phyloP scores from a whole-genome alignment of 1,284 basidiomycete species.

The Austroboletus niveus region DNA sequence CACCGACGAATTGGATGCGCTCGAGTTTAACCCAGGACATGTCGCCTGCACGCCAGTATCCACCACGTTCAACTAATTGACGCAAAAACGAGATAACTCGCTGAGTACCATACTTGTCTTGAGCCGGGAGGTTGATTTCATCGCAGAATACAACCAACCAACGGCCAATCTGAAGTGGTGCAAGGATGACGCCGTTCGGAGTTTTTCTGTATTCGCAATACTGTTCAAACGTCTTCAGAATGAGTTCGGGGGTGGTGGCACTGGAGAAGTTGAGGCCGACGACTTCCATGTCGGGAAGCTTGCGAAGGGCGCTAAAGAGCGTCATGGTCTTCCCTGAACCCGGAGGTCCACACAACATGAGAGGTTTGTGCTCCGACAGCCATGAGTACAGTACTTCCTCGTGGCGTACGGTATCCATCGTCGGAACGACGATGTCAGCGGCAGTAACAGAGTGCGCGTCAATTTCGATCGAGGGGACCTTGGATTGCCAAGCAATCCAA shows the following conservation, averaged over 20 bases:
- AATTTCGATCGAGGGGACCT: constrained; percentile 94
- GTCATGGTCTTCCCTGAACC: constrained; percentile 99
- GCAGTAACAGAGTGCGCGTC: constrained; percentile 95
- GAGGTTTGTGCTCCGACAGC: constrained; percentile 97
- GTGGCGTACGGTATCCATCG: constrained; percentile 97
- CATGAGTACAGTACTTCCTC: constrained; percentile 99
- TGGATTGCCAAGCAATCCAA: constrained; percentile 90
- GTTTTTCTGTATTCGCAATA: constrained; percentile 99
- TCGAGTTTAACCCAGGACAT: constrained; percentile 98
- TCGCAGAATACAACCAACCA: constrained; percentile 99
- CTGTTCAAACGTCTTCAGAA: constrained; percentile 99
- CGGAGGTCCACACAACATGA: constrained; percentile 98
- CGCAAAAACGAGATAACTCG: constrained; percentile 98
- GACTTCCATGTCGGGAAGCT: constrained; percentile 98
- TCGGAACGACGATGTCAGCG: constrained; percentile 96
- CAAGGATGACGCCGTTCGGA: constrained; percentile 92
- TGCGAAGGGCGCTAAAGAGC: constrained; percentile 96
- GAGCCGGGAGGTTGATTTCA: constrained; percentile 97
- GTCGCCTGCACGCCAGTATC: constrained; percentile 94
- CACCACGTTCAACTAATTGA: constrained; percentile 93
- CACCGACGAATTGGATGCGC: constrained; percentile 98
- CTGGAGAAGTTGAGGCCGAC: constrained; percentile 99
- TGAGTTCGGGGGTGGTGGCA: constrained; percentile 96
- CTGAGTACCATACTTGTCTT: constrained; percentile 98
- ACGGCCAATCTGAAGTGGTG: constrained; percentile 92